Evolutionary conservation across 108 stramenopile species (phyloP).

Genomic region (Mediolabrus comicus): DNA sequence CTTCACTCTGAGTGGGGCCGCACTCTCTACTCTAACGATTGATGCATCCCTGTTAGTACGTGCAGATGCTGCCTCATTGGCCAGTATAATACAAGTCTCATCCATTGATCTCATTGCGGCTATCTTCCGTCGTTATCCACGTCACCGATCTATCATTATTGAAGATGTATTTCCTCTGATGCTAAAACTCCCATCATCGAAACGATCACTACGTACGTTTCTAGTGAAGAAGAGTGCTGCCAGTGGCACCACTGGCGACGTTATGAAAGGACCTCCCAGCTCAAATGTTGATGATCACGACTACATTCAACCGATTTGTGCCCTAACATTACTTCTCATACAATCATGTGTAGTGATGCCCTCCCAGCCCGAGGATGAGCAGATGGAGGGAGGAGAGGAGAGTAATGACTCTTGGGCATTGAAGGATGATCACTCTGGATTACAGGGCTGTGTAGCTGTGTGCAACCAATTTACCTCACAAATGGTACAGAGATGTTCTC

Average conservation of each 20-base stretch:
- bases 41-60: conserved; percentile 49
- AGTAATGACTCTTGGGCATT: conserved; percentile 10
- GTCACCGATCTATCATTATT: conserved; percentile 79
- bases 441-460: conserved; percentile 54
- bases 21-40: conserved; percentile 60
- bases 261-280: conserved; percentile 3
- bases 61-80: conserved; percentile 23
- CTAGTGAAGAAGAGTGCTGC: conserved; percentile 49
- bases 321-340: conserved; percentile 71
- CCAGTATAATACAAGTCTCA: conserved; percentile 58
- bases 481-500: conserved; percentile 65
- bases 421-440: conserved; percentile 52
- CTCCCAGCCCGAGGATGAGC: conserved; percentile 28
- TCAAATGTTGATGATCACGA: conserved; percentile 23
- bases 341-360: conserved; percentile 78
- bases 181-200: conserved; percentile 83
- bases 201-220: conserved; percentile 77
- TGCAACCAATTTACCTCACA: conserved; percentile 63
- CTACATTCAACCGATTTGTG: conserved; percentile 83
- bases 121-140: conserved; percentile 73
- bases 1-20: conserved; percentile 62
- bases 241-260: not conserved
- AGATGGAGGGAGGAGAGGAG: conserved; percentile 33
- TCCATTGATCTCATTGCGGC: conserved; percentile 63
- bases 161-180: conserved; percentile 91